Base-by-base conservation (phyloP, 306 rosid species). In the Sesbania bispinosa region DNA sequence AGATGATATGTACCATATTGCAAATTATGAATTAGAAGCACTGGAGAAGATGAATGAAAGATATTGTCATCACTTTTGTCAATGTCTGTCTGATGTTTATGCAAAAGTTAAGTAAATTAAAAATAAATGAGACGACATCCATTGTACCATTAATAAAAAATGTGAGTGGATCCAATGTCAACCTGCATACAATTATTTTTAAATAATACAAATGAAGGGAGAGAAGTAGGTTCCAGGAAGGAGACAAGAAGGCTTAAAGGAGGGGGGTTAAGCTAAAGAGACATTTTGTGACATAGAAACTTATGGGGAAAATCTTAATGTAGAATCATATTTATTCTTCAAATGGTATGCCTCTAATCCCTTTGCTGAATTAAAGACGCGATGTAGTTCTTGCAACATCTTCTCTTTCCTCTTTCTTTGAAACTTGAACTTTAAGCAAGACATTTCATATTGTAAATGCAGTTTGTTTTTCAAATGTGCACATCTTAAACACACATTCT, bases 301-400 rank as follows among this genome's bases (percentile, higher is more conserved):
- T 53, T 46, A 2, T 18, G 30, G 53, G 20, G 2, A 53, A 42
- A 63, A 24, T n/a, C 18, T 43, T 19, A 8, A 4, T 3, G 14
- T 26, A 9, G 3, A 42, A 32, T 30, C 4, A 45, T 58, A 6
- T 36, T 27, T 16, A 3, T 58, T 46, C 67, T 46, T 57, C 30
- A 27, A 27, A 69, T 36, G 71, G 71, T 27, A 48, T 19, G 45
- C 27, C n/a, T 27, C 27, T 50, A 26, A 77, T 77, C 32, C 55
- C 23, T 51, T 61, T 39, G 24, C 19, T 24, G 14, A 51, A 41
- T 42, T 48, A 41, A 69, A 27, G 68, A 30, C 30, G 19, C 33
- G 19, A 8, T 29, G 14, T 14, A 3, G 41, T 47, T 47, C 35
- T 10, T 32, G 3, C 23, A 51, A 50, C 27, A 53, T 35, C 43